These are phyloP conservation scores for Cymodocea nodosa DNA, from an alignment of 116 monocot genomes.

Conservation along the genomic window DNA sequence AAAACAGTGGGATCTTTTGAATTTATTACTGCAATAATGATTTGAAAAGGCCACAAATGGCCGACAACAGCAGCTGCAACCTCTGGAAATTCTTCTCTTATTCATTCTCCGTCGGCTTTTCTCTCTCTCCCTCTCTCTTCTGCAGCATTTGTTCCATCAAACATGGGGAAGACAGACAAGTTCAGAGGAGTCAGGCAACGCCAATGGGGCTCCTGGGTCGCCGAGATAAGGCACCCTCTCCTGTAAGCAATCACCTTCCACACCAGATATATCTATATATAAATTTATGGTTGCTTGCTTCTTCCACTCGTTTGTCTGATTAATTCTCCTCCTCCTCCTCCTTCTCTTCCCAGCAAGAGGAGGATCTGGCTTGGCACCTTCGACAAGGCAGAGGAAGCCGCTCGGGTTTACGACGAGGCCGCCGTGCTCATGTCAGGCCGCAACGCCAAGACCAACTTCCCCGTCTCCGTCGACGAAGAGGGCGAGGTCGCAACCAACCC, in stretches of 20 bases:
- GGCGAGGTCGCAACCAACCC: slow-evolving; percentile 2
- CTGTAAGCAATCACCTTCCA: slow-evolving; percentile 46
- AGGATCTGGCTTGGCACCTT: slow-evolving; percentile 98
- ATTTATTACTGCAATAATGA: no score
- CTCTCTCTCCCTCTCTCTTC: slow-evolving; percentile 8
- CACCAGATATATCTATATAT: no score
- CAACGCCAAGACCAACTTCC: slow-evolving; percentile 98
- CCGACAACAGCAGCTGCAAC: slow-evolving; percentile 5
- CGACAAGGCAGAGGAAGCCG: slow-evolving; percentile 95
- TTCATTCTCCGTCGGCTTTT: not conserved
- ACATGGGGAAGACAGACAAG: slow-evolving; percentile 91
- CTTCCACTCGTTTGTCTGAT: no score
- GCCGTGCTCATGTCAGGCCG: slow-evolving; percentile 96
- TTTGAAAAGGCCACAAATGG: not conserved
- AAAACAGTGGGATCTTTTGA: no score
- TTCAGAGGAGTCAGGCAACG: slow-evolving; percentile 96
- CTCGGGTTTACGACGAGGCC: slow-evolving; percentile 88
- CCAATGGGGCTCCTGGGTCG: slow-evolving; percentile 99
- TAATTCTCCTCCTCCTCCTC: not conserved
- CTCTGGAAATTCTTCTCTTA: not conserved
- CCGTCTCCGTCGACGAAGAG: slow-evolving; percentile 21
- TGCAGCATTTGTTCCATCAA: not conserved
- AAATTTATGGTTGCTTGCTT: not conserved
- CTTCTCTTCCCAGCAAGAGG: slow-evolving; percentile 44
- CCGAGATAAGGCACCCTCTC: slow-evolving; percentile 90